phyloP scores from a whole-genome alignment of 179 eudicot genomes.

The Spinacia oleracea region DNA sequence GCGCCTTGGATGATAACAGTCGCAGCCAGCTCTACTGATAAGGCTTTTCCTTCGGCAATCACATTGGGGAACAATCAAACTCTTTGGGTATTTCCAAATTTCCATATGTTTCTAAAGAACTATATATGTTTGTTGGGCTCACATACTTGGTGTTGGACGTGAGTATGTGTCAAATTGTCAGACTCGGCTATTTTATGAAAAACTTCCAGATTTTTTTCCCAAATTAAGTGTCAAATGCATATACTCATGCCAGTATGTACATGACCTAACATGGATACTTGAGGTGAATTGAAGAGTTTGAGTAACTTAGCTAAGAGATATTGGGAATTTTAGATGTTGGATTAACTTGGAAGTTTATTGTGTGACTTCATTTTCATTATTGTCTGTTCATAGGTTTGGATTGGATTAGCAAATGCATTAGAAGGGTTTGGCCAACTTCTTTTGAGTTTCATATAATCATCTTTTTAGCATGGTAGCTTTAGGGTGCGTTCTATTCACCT shows the following conservation, averaged over 20 bases:
- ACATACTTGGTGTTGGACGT: too few species aligned
- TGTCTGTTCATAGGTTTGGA: too few species aligned
- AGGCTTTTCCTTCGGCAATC: constrained; percentile 39
- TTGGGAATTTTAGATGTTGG: background rate
- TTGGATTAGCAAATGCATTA: background rate
- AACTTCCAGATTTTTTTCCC: background rate
- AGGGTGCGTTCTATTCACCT: too few species aligned
- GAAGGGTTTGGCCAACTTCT: background rate
- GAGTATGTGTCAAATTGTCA: too few species aligned
- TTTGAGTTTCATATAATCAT: background rate
- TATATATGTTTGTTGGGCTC: too few species aligned
- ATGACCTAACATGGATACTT: background rate
- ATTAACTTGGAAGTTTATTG: background rate
- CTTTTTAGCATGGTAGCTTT: background rate
- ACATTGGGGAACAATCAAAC: constrained; percentile 45
- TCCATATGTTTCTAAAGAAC: too few species aligned
- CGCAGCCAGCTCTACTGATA: constrained; percentile 55
- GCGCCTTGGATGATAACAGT: constrained; percentile 67
- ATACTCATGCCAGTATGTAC: background rate
- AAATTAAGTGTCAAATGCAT: background rate
- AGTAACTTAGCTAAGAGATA: too few species aligned
- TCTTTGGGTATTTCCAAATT: constrained; percentile 33
- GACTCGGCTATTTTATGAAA: too few species aligned
- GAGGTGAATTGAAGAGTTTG: background rate
- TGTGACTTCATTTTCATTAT: background rate